Evolutionary conservation across 306 rosid genomes (phyloP).

Genomic region (Cucurbita ficifolia): DNA sequence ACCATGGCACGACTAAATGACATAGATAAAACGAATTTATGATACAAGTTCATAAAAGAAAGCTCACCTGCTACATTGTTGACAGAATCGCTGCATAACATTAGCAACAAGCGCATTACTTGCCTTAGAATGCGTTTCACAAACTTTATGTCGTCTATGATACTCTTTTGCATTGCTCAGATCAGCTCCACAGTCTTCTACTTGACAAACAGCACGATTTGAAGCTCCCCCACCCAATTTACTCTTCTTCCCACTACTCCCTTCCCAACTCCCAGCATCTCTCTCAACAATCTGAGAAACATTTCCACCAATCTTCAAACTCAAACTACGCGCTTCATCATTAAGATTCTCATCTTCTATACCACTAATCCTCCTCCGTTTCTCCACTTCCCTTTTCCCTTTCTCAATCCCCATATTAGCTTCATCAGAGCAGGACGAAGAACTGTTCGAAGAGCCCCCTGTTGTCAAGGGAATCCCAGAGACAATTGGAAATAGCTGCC

Average conservation of each 20-base stretch:
- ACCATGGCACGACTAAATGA: background rate
- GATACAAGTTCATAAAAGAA: background rate
- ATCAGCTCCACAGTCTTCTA: conserved; percentile 78
- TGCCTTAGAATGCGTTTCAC: conserved; percentile 85
- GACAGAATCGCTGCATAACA: conserved; percentile 83
- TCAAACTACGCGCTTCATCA: conserved; percentile 40
- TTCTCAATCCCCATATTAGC: conserved; percentile 29
- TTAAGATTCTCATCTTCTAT: conserved; percentile 40
- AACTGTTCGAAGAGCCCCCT: conserved; percentile 54
- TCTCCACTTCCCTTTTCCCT: conserved; percentile 55
- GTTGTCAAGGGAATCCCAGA: conserved; percentile 24
- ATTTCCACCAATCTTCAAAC: conserved; percentile 52
- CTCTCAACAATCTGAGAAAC: conserved; percentile 30
- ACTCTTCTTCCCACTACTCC: conserved; percentile 47
- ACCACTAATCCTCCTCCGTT: conserved; percentile 47
- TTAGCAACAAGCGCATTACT: conserved; percentile 62
- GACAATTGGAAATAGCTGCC: conserved; percentile 41
- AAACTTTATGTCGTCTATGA: conserved; percentile 80
- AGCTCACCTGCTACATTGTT: conserved; percentile 86
- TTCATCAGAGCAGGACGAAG: conserved; percentile 71
- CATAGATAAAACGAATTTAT: background rate
- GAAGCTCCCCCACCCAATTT: conserved; percentile 46
- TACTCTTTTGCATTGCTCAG: conserved; percentile 72
- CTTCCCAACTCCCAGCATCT: conserved; percentile 43
- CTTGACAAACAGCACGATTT: conserved; percentile 71